Evolutionary conservation across 148 eudicot genomes (phyloP), one percentile per base, ranked within the genome.

Genomic region (Hydrangea macrophylla): DNA sequence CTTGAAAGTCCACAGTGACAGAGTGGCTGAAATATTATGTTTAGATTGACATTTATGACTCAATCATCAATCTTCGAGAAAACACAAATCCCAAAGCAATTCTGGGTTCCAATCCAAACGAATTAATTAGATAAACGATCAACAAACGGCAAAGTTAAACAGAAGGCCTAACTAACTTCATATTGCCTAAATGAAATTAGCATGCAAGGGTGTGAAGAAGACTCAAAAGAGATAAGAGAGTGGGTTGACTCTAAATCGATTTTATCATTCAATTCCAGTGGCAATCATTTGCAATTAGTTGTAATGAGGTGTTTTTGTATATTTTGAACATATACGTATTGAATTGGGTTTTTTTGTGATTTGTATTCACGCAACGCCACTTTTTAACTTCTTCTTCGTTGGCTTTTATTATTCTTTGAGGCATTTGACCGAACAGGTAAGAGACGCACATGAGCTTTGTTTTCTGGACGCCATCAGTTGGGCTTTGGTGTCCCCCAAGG

Each of bases 381-480:
- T 39, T 17, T 32, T 13, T 23, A n/a, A 20, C 7, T 53, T 44
- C 1, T 33, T 13, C 31, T 48, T 48, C n/a, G 6, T 48, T 48
- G 22, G 20, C 5, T 32, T 71, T 45, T 28, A 33, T 76, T 81
- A 33, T 76, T 81, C 60, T 64, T 13, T 27, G 71, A 28, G 62
- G 62, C 74, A 79, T 81, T 79, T 82, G 76, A 83, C 76, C 80
- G 72, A 86, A 77, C 77, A 81, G 75, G 74, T 83, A 70, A 78
- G 64, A 65, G 69, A 76, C 74, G 82, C 90, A 86, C 84, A 83
- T 86, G 87, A 83, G 71, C 65, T 69, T 40, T 22, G 44, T 31
- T 33, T 65, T 31, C 23, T 11, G 6, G 53, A 48, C 44, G 58
- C 69, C 58, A 65, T 32, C n/a, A n/a, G n/a, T n/a, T n/a, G n/a